A percentile compares a stretch with the other conserved stretches of the same genome.
phyloP scores from a whole-genome alignment of 2,329 filamentous ascomycete species.

The Cryoendolithus antarcticus region DNA sequence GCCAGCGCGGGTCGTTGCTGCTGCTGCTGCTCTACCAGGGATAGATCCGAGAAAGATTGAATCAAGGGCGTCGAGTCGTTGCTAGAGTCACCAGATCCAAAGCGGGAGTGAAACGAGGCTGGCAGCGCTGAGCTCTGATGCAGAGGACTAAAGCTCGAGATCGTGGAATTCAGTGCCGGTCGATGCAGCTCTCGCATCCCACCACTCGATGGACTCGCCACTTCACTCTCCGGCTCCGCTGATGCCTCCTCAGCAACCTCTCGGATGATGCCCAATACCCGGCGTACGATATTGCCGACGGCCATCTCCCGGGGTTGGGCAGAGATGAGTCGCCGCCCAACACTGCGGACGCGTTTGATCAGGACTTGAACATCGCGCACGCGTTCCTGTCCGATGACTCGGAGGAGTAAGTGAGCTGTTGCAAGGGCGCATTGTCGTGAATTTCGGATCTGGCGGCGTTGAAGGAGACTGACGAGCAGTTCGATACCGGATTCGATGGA shows the following conservation, averaged over 20 bases:
- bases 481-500: conserved; percentile 74
- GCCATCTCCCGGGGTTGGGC: conserved; percentile 85
- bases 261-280: conserved; percentile 79
- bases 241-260: conserved; percentile 65
- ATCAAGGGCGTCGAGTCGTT: conserved; percentile 2
- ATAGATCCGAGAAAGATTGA: neutral
- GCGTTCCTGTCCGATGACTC: conserved; percentile 71
- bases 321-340: conserved; percentile 64
- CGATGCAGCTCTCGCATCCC: too few species aligned
- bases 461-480: conserved; percentile 71
- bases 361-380: conserved; percentile 67
- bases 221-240: too few species aligned
- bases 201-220: too few species aligned
- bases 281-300: conserved; percentile 85
- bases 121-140: conserved; percentile 26
- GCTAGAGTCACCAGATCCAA: neutral
- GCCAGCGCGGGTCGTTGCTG: conserved; percentile 47
- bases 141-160: conserved; percentile 37
- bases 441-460: conserved; percentile 77
- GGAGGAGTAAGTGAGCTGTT: conserved; percentile 76
- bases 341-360: conserved; percentile 64
- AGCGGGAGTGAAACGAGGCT: conserved; percentile 5
- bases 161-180: conserved; percentile 21
- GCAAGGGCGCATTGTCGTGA: conserved; percentile 82
- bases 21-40: too few species aligned